Evolutionary conservation across 768 basidiomycete genomes (phyloP).

Genomic region (Phaeotremella skinneri): DNA sequence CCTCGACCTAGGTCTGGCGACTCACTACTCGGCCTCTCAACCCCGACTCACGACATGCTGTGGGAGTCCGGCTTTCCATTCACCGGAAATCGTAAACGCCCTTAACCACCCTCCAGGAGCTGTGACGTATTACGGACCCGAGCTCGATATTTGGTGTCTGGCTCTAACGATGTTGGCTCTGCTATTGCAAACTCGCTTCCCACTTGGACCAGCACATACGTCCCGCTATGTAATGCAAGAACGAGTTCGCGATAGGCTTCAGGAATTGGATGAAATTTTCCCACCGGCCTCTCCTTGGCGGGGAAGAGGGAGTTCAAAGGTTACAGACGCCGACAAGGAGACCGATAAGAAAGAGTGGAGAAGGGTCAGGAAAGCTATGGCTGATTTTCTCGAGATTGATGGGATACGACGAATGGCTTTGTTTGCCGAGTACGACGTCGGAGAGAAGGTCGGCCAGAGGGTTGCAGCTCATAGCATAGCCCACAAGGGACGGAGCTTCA

Average conservation of each 20-base stretch:
- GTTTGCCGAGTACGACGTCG: constrained; percentile 46
- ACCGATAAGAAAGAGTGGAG: constrained; percentile 37
- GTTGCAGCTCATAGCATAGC: background rate
- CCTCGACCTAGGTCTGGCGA: constrained; percentile 55
- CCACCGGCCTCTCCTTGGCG: constrained; percentile 25
- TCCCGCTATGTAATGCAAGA: constrained; percentile 47
- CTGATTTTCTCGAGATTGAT: constrained; percentile 52
- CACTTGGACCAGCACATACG: constrained; percentile 52
- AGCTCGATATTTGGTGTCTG: constrained; percentile 56
- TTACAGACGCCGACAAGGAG: constrained; percentile 18
- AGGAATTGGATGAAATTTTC: constrained; percentile 45
- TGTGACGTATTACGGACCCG: constrained; percentile 54
- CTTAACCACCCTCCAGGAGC: constrained; percentile 51
- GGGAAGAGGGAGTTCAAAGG: constrained; percentile 2
- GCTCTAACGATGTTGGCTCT: constrained; percentile 54
- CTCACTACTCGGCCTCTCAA: constrained; percentile 51
- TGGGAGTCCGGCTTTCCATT: constrained; percentile 51
- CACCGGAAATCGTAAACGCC: constrained; percentile 53
- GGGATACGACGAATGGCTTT: constrained; percentile 46
- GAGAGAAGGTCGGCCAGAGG: constrained; percentile 24
- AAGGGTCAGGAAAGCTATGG: constrained; percentile 41
- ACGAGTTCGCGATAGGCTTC: constrained; percentile 49
- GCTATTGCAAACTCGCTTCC: constrained; percentile 51
- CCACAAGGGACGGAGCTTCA: constrained; percentile 41
- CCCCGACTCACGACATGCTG: constrained; percentile 55